phyloP scores from a whole-genome alignment of 495 filamentous ascomycete species.

The Venustampulla echinocandica region DNA sequence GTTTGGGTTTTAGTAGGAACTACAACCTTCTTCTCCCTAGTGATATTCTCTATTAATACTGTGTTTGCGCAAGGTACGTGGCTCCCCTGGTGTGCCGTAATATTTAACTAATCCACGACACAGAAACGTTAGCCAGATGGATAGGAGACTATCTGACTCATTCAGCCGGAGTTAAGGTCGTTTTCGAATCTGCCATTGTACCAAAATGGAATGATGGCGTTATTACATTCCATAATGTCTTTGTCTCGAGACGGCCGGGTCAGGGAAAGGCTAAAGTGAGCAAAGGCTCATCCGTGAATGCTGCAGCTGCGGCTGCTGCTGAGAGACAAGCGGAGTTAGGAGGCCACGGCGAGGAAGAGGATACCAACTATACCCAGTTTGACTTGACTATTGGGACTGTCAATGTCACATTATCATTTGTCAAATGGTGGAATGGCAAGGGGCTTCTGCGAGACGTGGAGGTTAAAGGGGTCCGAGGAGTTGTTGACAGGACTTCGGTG shows the following conservation, averaged over 20 bases:
- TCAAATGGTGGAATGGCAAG: slow-evolving; percentile 97
- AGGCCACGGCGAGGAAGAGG: slow-evolving; percentile 40
- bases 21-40: slow-evolving; percentile 90
- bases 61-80: slow-evolving; percentile 83
- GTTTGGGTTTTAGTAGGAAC: slow-evolving; percentile 93
- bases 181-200: slow-evolving; percentile 96
- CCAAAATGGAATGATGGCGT: slow-evolving; percentile 90
- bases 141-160: slow-evolving; percentile 93
- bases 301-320: slow-evolving; percentile 78
- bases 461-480: slow-evolving; percentile 91
- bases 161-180: slow-evolving; percentile 88
- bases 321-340: slow-evolving; percentile 46
- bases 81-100: background rate
- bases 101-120: background rate
- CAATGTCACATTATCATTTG: slow-evolving; percentile 93
- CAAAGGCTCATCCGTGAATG: slow-evolving; percentile 82
- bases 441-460: slow-evolving; percentile 87
- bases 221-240: slow-evolving; percentile 94
- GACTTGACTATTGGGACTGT: slow-evolving; percentile 91
- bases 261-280: slow-evolving; percentile 69
- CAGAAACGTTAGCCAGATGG: slow-evolving; percentile 87
- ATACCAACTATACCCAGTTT: slow-evolving; percentile 96
- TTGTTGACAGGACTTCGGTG: slow-evolving; percentile 80
- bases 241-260: slow-evolving; percentile 85
- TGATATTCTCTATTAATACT: slow-evolving; percentile 86